Percentiles rank a stretch among this genome's conserved stretches.
These are phyloP conservation scores for Lyophyllum semitale DNA, from an alignment of 768 basidiomycete species.

Conservation along the genomic window DNA sequence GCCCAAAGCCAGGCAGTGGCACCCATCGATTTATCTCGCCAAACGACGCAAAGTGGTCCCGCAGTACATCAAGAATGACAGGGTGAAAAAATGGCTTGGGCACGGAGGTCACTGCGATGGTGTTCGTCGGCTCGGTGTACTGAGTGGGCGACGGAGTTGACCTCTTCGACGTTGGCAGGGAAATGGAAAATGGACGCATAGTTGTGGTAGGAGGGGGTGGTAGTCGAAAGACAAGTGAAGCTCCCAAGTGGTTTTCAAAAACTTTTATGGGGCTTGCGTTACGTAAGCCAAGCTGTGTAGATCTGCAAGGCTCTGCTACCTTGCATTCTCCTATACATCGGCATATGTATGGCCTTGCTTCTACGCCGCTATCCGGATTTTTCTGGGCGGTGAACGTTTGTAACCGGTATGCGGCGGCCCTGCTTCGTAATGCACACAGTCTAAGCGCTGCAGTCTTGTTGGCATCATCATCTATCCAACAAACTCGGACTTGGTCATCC, in stretches of 20 bases:
- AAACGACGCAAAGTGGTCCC: conserved; percentile 70
- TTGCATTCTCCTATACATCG: background rate
- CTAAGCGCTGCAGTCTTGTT: background rate
- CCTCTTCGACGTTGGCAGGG: conserved; percentile 16
- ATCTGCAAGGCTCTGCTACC: background rate
- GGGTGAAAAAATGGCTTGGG: conserved; percentile 80
- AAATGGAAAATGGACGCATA: conserved; percentile 15
- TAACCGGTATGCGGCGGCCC: background rate
- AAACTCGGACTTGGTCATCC: background rate
- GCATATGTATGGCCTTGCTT: background rate
- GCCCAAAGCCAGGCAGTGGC: conserved; percentile 76
- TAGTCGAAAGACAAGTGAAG: conserved; percentile 1
- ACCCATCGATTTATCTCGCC: conserved; percentile 92
- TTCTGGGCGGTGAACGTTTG: background rate
- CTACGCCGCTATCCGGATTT: background rate
- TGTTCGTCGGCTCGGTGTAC: conserved; percentile 61
- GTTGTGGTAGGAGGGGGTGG: background rate
- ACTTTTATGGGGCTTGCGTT: conserved; percentile 1
- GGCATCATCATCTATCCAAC: background rate
- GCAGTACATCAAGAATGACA: conserved; percentile 63
- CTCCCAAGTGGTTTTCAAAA: conserved; percentile 2
- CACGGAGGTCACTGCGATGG: conserved; percentile 78
- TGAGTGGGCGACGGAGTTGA: conserved; percentile 20
- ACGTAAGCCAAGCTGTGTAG: conserved; percentile 16
- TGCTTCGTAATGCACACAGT: background rate